These are phyloP conservation scores for Phytophthora aleatoria DNA, from an alignment of 352 stramenopile genomes.

Conservation along the genomic window DNA sequence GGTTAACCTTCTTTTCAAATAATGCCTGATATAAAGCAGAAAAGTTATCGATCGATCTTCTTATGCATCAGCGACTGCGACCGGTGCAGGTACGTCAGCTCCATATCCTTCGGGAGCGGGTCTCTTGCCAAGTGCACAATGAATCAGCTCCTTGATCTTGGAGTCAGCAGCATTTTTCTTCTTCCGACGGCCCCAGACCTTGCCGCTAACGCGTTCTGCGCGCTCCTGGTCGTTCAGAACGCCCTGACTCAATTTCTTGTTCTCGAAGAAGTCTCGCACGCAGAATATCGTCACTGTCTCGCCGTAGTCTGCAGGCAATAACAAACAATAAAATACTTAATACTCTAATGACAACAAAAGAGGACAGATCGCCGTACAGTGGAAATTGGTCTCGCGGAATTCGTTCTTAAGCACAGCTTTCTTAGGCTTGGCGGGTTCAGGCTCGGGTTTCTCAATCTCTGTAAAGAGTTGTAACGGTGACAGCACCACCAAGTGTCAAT, in stretches of 20 bases:
- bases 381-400: conserved; percentile 77
- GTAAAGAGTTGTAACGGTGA: neutral
- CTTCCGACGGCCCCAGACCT: conserved; percentile 37
- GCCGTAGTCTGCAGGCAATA: conserved; percentile 54
- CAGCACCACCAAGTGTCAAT: conserved; percentile 6
- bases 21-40: conserved; percentile 7
- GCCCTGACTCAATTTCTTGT: conserved; percentile 72
- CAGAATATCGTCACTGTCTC: conserved; percentile 85
- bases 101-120: conserved; percentile 19
- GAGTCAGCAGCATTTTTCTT: conserved; percentile 30
- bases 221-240: conserved; percentile 81
- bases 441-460: conserved; percentile 33
- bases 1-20: conserved; percentile 20
- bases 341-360: neutral
- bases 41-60: conserved; percentile 5
- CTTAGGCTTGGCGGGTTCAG: conserved; percentile 22
- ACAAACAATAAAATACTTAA: conserved; percentile 4
- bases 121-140: conserved; percentile 48
- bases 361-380: conserved; percentile 47
- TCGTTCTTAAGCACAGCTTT: conserved; percentile 76
- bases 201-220: conserved; percentile 55
- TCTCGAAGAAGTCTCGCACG: conserved; percentile 70
- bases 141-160: conserved; percentile 49
- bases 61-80: conserved; percentile 20
- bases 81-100: conserved; percentile 1